phyloP scores from a whole-genome alignment of 2,329 filamentous ascomycete genomes.

The Emergomyces orientalis region DNA sequence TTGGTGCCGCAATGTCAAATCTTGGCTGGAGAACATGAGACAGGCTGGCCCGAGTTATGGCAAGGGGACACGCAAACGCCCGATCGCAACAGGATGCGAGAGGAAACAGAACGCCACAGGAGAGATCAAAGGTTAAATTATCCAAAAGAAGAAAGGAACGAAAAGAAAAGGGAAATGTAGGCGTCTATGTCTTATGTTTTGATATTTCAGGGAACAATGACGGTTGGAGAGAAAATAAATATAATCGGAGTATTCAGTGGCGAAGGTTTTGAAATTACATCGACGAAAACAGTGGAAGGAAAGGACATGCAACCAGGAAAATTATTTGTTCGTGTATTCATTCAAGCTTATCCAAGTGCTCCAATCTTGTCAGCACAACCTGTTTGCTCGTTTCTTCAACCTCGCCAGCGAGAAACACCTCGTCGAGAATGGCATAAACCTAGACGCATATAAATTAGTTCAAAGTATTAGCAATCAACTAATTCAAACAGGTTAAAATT shows the following conservation, averaged over 20 bases:
- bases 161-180: neutral
- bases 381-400: slow-evolving; percentile 99
- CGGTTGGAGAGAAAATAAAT: neutral
- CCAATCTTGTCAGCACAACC: slow-evolving; percentile 84
- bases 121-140: neutral
- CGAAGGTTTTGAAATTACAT: neutral
- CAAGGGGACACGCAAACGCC: neutral
- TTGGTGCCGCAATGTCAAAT: too few relatives aligned
- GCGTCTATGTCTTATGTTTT: neutral
- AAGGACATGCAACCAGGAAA: neutral
- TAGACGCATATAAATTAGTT: slow-evolving; percentile 23
- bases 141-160: neutral
- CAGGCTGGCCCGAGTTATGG: too few relatives aligned
- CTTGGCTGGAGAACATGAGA: too few relatives aligned
- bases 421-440: slow-evolving; percentile 96
- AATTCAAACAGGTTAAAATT: neutral
- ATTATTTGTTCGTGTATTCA: slow-evolving; percentile 36
- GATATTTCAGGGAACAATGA: neutral
- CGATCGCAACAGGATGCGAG: neutral
- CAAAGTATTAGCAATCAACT: slow-evolving; percentile 7
- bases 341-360: slow-evolving; percentile 94
- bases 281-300: neutral
- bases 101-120: neutral
- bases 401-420: slow-evolving; percentile 95
- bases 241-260: neutral